A percentile compares a stretch with the other conserved stretches of the same genome.
phyloP scores from a whole-genome alignment of 768 basidiomycete species.

The Tephrocybe sp. region DNA sequence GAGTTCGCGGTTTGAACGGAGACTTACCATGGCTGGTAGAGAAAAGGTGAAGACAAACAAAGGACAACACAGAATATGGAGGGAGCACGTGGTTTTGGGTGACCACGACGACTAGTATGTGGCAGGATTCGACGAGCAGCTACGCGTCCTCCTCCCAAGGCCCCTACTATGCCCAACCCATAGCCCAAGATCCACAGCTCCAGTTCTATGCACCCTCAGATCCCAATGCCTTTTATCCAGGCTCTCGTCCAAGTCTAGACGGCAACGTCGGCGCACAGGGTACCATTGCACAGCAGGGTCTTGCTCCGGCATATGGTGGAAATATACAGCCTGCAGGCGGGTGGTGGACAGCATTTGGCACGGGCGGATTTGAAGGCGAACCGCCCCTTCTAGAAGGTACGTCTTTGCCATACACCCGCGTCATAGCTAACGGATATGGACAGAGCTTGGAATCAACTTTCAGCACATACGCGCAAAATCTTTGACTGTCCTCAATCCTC shows the following conservation, averaged over 20 bases:
- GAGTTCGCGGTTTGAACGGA: neutral
- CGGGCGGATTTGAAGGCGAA: constrained; percentile 94
- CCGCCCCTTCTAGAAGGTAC: constrained; percentile 92
- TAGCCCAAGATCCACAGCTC: constrained; percentile 56
- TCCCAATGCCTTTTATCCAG: constrained; percentile 62
- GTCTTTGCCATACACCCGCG: constrained; percentile 16
- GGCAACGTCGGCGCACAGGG: constrained; percentile 62
- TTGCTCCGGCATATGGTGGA: constrained; percentile 59
- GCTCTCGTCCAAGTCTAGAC: constrained; percentile 76
- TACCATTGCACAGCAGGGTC: constrained; percentile 44
- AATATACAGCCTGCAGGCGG: constrained; percentile 72
- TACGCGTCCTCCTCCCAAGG: constrained; percentile 67
- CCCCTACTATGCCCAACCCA: constrained; percentile 55
- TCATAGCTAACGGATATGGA: constrained; percentile 2
- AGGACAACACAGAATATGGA: constrained; percentile 21
- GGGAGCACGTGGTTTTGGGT: constrained; percentile 31
- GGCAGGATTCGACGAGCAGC: constrained; percentile 67
- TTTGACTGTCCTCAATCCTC: constrained; percentile 92
- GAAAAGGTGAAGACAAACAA: constrained; percentile 32
- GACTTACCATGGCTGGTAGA: constrained; percentile 44
- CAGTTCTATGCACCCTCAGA: constrained; percentile 69
- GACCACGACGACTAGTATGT: no score
- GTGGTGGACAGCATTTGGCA: constrained; percentile 98
- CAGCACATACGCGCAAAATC: constrained; percentile 94
- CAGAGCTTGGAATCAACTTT: constrained; percentile 98